Evolutionary conservation across 257 asterid genomes (phyloP), one percentile per base, ranked within the genome.

Genomic region (Ehretia macrophylla): DNA sequence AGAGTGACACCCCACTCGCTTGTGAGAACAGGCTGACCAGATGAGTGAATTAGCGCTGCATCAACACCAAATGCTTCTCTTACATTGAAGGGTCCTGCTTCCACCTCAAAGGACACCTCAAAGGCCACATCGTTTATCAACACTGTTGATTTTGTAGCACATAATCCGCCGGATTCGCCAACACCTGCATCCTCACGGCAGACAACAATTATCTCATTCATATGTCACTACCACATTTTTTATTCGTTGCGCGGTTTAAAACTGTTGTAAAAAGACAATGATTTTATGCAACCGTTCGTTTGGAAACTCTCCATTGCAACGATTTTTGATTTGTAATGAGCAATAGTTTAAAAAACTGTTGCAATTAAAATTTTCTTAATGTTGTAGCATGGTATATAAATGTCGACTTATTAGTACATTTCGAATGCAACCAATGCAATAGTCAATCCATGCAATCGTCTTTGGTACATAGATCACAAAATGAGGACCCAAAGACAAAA

Each of bases 81-180:
- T 52, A 92, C 95, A 35, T 79, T 83, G 59, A 92, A 81, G 27
- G 84, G 83, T 18, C 80, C 87, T 8, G 14, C 32, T n/a, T 83
- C 82, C 57, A 86, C 92, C 78, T 91, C 96, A 22, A 92, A 81
- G 64, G 90, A n/a, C 95, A 22, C 92, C 80, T 92, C 96, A 22
- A 92, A 81, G 64, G 90, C 87, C 42, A 89, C 91, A 23, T 89
- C 99, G 68, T 89, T 85, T 65, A 93, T 83, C 67, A 85, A 89
- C 70, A 89, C 97, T 47, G 86, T 89, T 19, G 90, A 78, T 69
- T 70, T 86, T 1, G 81, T 68, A 16, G 85, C 78, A 19, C 59
- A 74, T 11, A n/a, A 22, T 3, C 51, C 21, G 0, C 67, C 82
- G 20, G 40, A 4, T 45, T 66, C 79, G 11, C 73, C 79, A 17